Base-by-base conservation (phyloP, 2,329 filamentous ascomycete genomes). In the Hymenoscyphus occultus region DNA sequence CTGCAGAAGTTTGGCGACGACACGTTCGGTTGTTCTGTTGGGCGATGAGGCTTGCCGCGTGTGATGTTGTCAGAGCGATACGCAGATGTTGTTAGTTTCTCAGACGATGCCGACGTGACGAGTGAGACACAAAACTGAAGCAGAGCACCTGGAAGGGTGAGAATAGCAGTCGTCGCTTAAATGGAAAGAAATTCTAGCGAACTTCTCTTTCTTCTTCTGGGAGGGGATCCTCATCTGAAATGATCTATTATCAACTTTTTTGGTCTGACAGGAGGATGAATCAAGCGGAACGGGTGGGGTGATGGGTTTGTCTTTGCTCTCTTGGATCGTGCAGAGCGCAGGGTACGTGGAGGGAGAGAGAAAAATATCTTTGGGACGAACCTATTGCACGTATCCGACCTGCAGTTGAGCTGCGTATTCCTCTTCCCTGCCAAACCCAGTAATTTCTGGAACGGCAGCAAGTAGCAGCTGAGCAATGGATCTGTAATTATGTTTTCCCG, bases 311-410 rank as follows among this genome's bases (percentile, higher is more conserved):
- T 72, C 71, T 73, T 72, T 71, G 19, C 48, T 70, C 70, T 72
- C 68, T 71, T 65, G 63, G 67, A 66, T 67, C 66, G 58, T 69
- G 67, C 67, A 71, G 70, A 66, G 66, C 68, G 62, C 66, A 67
- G 70, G 70, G 48, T 54, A 54, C 22, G 48, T 22, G 48, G 19
- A 54, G 19, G 48, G 48, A 22, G 48, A 19, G 22, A 22, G 19
- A 13, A 9, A 54, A 54, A 54, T 22, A 22, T 22, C 22, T 74
- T 75, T 74, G 70, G 73, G 68, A 75, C 71, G 72, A 76, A 76
- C 76, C 72, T 76, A 70, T 76, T 69, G 75, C 73, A 71, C 67
- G 71, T 62, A 74, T 61, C 74, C 74, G 74, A 71, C 67, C 63
- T 72, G 72, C 71, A 72, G 72, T 54, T 54, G 48, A 54, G 48